Conservation (phyloP, 139 green algal genomes). For the Chlamydomonas applanata region DNA sequence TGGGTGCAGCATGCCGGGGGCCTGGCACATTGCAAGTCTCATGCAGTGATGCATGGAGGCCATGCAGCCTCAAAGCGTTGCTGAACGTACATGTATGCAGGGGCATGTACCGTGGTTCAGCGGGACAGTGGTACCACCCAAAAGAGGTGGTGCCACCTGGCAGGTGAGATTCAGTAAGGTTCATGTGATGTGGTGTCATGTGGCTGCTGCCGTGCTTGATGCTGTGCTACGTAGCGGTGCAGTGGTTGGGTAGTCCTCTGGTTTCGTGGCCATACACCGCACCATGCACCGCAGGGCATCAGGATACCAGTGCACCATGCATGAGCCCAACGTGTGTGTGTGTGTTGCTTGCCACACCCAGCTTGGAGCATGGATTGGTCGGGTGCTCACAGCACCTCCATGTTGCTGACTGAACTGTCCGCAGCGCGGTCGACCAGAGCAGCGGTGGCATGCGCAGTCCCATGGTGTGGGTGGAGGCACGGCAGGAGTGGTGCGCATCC, state of each 20-base stretch:
- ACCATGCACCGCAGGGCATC: too few species aligned
- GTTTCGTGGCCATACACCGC: too few species aligned
- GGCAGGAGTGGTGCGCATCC: slow-evolving; percentile 12
- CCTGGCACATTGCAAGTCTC: too few species aligned
- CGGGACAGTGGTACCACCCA: slow-evolving; percentile 38
- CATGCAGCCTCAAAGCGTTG: too few species aligned
- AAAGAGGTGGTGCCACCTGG: slow-evolving; percentile 29
- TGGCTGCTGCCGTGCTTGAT: too few species aligned
- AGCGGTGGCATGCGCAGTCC: slow-evolving; percentile 37
- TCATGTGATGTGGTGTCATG: too few species aligned
- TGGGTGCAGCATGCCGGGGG: too few species aligned
- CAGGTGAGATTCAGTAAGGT: too few species aligned
- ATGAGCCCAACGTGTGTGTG: neutral
- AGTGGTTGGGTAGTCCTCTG: too few species aligned
- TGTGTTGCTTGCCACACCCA: neutral
- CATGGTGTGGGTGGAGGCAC: slow-evolving; percentile 9
- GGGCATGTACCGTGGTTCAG: slow-evolving; percentile 43
- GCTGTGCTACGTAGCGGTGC: too few species aligned
- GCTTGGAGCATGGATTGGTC: neutral
- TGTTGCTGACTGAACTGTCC: neutral
- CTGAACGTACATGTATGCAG: slow-evolving; percentile 13
- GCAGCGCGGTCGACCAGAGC: slow-evolving; percentile 6
- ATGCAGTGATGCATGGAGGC: too few species aligned
- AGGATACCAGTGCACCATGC: neutral
- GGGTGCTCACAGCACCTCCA: neutral